Evolutionary conservation across 2,329 filamentous ascomycete genomes (phyloP).

Genomic region (Fusarium abutilonis): DNA sequence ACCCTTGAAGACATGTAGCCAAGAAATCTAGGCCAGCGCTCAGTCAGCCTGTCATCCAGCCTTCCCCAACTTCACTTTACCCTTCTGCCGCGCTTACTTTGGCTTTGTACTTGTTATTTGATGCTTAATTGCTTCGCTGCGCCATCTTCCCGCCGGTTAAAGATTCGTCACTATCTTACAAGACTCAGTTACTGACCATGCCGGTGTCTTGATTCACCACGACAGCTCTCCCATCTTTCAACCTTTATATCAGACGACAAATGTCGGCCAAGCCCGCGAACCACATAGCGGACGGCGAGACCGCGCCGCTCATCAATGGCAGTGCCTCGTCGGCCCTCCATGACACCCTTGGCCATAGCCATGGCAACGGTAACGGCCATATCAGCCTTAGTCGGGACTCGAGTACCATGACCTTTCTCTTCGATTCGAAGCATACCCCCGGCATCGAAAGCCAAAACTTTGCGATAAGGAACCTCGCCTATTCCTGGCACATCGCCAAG

Average conservation of each 20-base stretch:
- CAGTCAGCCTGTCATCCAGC: conserved; percentile 33
- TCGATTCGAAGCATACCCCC: conserved; percentile 61
- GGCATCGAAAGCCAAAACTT: conserved; percentile 61
- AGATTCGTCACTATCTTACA: neutral
- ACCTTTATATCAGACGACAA: conserved; percentile 43
- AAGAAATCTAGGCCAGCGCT: conserved; percentile 27
- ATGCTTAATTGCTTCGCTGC: conserved; percentile 10
- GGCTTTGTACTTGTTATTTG: conserved; percentile 1
- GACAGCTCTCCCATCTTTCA: conserved; percentile 44
- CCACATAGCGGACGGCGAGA: conserved; percentile 49
- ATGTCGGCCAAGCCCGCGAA: conserved; percentile 48
- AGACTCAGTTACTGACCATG: conserved; percentile 45
- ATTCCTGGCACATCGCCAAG: conserved; percentile 66
- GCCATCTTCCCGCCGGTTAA: conserved; percentile 8
- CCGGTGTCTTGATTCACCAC: conserved; percentile 40
- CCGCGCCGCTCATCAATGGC: conserved; percentile 56
- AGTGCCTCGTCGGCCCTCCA: conserved; percentile 43
- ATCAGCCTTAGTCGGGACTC: conserved; percentile 38
- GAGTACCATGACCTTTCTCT: conserved; percentile 55
- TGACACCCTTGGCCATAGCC: conserved; percentile 27
- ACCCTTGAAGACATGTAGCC: conserved; percentile 17
- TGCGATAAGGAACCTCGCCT: conserved; percentile 57
- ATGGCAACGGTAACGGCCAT: conserved; percentile 42
- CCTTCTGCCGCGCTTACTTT: neutral
- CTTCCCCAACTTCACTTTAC: conserved; percentile 14